Evolutionary conservation across 2,329 filamentous ascomycete genomes (phyloP).

Genomic region (Bipolaris bicolor): DNA sequence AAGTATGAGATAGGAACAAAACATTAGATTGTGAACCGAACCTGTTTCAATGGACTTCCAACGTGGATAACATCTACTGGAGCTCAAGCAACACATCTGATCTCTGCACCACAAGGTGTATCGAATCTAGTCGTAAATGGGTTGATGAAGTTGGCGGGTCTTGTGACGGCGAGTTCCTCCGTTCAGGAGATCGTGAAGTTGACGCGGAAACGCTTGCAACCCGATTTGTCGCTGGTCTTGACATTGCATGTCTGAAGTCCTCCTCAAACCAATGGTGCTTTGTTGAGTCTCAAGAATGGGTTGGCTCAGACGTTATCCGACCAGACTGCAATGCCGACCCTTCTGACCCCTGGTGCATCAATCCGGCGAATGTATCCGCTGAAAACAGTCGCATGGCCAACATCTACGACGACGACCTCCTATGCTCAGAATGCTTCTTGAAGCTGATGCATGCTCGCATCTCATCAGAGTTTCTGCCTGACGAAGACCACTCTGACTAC

Average conservation of each 20-base stretch:
- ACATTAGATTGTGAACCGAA: not conserved
- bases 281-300: slow-evolving; percentile 3
- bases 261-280: slow-evolving; percentile 4
- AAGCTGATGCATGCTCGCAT: slow-evolving; percentile 3
- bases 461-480: slow-evolving; percentile 1
- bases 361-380: not conserved
- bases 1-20: not conserved
- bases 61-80: not conserved
- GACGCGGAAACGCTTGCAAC: not conserved
- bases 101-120: not conserved
- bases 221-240: not conserved
- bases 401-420: not conserved
- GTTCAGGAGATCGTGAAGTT: not conserved
- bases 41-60: not conserved
- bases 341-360: slow-evolving; percentile 2
- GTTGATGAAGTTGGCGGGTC: not conserved
- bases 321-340: slow-evolving; percentile 3
- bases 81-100: not conserved
- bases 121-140: not conserved
- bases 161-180: not conserved
- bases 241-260: not conserved
- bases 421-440: slow-evolving; percentile 5
- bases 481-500: slow-evolving; percentile 1
- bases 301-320: not conserved
- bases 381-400: slow-evolving; percentile 1